Conservation (phyloP, 805 yeast genomes). For the Hanseniaspora lachancei region DNA sequence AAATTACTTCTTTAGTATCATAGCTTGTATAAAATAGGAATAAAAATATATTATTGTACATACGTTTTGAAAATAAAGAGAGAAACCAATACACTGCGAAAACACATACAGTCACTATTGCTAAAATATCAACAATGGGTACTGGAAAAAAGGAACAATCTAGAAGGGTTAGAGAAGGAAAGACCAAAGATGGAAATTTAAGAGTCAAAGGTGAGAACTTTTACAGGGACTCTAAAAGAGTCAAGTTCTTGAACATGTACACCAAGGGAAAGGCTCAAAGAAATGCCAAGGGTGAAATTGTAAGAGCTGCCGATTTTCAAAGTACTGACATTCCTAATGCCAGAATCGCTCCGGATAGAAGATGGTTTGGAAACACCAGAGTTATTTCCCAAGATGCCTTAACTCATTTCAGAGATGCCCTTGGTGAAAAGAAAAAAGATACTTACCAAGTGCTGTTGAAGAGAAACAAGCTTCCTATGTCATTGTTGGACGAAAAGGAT, state of each 20-base stretch:
- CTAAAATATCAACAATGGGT: conserved; percentile 47
- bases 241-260: conserved; percentile 82
- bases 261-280: conserved; percentile 79
- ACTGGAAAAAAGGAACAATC: conserved; percentile 81
- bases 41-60: too few species aligned
- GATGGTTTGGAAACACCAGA: conserved; percentile 96
- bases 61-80: too few species aligned
- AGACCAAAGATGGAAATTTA: conserved; percentile 74
- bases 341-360: conserved; percentile 86
- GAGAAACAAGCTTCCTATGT: conserved; percentile 91
- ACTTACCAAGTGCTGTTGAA: conserved; percentile 74
- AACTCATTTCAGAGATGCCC: conserved; percentile 83
- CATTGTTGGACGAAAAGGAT: conserved; percentile 77
- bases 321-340: conserved; percentile 80
- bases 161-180: conserved; percentile 74
- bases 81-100: background rate
- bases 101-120: background rate
- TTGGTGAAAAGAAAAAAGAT: conserved; percentile 74
- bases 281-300: conserved; percentile 75
- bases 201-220: conserved; percentile 95
- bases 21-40: too few species aligned
- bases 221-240: conserved; percentile 86
- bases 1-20: too few species aligned
- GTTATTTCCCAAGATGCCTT: conserved; percentile 95
- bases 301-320: conserved; percentile 79